phyloP scores from a whole-genome alignment of 73 alveolate species.

The Effrenium voratum region DNA sequence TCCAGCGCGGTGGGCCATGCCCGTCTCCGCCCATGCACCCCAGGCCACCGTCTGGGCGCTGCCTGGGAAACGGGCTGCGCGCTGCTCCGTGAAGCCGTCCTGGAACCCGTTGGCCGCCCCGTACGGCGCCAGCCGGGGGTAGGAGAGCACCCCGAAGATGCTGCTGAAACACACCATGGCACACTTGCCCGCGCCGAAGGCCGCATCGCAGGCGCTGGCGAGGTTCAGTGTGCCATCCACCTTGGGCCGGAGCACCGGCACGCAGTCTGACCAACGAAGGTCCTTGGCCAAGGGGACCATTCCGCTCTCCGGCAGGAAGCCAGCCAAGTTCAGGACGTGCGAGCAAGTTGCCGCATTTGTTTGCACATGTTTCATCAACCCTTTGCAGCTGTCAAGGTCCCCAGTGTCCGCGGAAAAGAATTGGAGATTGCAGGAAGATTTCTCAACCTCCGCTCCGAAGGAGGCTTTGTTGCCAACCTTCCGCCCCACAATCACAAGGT shows the following conservation, averaged over 20 bases:
- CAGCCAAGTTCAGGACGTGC: conserved; percentile 63
- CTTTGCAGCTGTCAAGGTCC: conserved; percentile 49
- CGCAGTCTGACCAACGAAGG: conserved; percentile 85
- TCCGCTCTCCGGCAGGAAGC: conserved; percentile 75
- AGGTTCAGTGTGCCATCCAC: conserved; percentile 57
- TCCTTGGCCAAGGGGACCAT: conserved; percentile 67
- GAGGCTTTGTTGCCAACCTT: background rate
- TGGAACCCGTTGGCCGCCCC: conserved; percentile 75
- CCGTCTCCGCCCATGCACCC: conserved; percentile 89
- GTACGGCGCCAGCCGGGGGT: conserved; percentile 75
- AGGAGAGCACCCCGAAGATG: conserved; percentile 57
- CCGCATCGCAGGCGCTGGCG: background rate
- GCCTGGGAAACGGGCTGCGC: conserved; percentile 14
- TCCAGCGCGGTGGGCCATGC: conserved; percentile 76
- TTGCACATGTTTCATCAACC: conserved; percentile 18
- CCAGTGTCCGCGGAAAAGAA: conserved; percentile 37
- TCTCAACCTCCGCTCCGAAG: background rate
- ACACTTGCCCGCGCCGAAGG: background rate
- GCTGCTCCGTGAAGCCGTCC: conserved; percentile 38
- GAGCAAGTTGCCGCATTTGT: background rate
- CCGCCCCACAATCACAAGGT: conserved; percentile 31
- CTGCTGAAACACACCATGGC: conserved; percentile 54
- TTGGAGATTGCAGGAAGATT: background rate
- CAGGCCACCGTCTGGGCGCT: conserved; percentile 73
- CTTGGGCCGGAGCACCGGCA: conserved; percentile 52